Evolutionary conservation across 1,284 basidiomycete genomes (phyloP), one percentile per base, ranked within the genome.

Genomic region (Cutaneotrichosporon arboriforme): DNA sequence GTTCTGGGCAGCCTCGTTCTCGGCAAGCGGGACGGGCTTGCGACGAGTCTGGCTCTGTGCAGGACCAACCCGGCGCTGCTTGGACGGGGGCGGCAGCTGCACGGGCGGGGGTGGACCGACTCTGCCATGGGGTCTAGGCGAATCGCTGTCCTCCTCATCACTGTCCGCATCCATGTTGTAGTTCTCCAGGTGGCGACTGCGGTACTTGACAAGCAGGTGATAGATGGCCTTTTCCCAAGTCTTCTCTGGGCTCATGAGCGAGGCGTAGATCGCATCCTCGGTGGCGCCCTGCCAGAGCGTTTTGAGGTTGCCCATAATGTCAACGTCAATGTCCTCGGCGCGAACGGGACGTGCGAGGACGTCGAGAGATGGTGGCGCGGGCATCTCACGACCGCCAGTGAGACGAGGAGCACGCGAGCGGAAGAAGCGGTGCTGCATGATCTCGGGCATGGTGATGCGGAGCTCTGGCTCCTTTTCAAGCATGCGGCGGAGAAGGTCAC

Each of bases 141-240:
- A 45, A 31, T 50, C 43, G 12, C 26, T 31, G 33, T 55, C 63
- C 23, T 65, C 68, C 10, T 59, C 61, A 41, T 68, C 66, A 31
- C 68, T 69, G 22, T 63, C 62, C 31, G 67, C 67, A 41, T 85
- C 82, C 73, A 76, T 75, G 64, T 78, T 79, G 69, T 82, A 82
- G 73, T 84, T 80, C 66, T 86, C 83, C 39, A 88, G 72, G 57
- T 83, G 82, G 60, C 80, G 81, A 49, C 78, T 79, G 38, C 90
- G 83, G 74, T 93, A 94, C 61, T 84, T 84, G 52, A 85, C 78
- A 12, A 97, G 79, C 12, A 94, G 77, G 67, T 88, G 85, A 73
- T 96, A 97, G 46, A 94, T 87, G 0, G 87, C 87, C 74, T 96
- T 96, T 72, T 94, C 89, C 88, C 89, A 91, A 20, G 87, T 91